Evolutionary conservation across 2,329 filamentous ascomycete species (phyloP), one percentile per base, ranked within the genome.

Genomic region (Stachybotrys chlorohalonatus): DNA sequence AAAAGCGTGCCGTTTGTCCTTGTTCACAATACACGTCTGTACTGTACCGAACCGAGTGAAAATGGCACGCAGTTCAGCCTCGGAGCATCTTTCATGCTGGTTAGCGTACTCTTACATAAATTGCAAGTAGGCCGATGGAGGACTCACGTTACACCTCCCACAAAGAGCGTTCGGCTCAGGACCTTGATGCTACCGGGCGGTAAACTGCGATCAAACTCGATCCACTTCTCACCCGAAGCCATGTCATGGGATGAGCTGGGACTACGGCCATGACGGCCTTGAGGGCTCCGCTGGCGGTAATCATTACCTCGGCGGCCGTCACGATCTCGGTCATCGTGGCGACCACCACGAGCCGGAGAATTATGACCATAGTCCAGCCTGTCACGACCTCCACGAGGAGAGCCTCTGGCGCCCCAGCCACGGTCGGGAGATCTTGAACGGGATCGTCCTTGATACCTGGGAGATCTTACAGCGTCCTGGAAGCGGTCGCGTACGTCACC

Each of bases 1-100:
- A 69, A 99, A 99, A 6, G 94, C 94, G 71, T 99, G 94, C 16
- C 94, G 89, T 75, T 97, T 99, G 66, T 99, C 94, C 65, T 90
- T 88, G 74, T 99, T 97, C 61, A 96, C 92, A 60, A 99, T 99
- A 72, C 93, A 97, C 1, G 93, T 96, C 71, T 99, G 94, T 5
- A 99, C 94, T 53, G 85, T 78, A 56, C 94, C 94, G 66, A 86
- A 96, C 49, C 84, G 84, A 64, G 77, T 79, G 70, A 99, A 99
- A 49, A 95, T 84, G 52, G 75, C 75, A 53, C 91, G 85, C 53
- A 99, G 79, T 68, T 97, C 91, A 55, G 80, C 76, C 71, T 99
- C 93, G 7, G 88, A 85, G 56, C 83, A 86, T 45, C 85, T 88
- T 56, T 24, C 58, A 52, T 56, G 30, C 50, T 53, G 16, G 55